Percentiles rank a stretch among this genome's conserved stretches.
phyloP scores from a whole-genome alignment of 2,329 filamentous ascomycete genomes.

The Colletotrichum ledebouriae region DNA sequence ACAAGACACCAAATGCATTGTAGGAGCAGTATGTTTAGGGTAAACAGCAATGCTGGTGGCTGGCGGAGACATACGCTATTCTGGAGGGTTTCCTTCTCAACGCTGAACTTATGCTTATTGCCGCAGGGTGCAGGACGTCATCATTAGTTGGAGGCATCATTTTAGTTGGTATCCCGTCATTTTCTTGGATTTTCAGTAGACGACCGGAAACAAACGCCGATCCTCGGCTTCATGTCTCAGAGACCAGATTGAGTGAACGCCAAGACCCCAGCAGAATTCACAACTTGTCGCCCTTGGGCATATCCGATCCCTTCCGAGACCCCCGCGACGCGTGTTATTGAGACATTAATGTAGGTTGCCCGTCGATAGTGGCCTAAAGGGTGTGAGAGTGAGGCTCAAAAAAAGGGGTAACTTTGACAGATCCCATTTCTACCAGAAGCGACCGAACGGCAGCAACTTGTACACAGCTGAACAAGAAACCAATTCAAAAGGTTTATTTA shows the following conservation, averaged over 20 bases:
- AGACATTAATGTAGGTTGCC: background rate
- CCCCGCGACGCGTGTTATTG: background rate
- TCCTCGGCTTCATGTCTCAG: constrained; percentile 18
- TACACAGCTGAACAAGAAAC: too few species aligned
- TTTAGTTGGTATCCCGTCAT: background rate
- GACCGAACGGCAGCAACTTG: too few species aligned
- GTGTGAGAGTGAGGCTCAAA: background rate
- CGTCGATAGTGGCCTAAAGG: constrained; percentile 6
- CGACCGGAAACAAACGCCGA: constrained; percentile 19
- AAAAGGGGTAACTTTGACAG: too few species aligned
- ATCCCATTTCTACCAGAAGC: too few species aligned
- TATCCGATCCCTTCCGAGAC: too few species aligned
- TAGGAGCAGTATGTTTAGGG: background rate
- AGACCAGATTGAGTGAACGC: background rate
- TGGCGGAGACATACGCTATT: background rate
- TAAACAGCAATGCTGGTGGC: constrained; percentile 13
- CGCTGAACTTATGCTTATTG: background rate
- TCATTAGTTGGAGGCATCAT: background rate
- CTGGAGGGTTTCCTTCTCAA: background rate
- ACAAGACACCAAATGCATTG: background rate
- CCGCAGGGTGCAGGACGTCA: background rate
- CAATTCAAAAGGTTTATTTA: too few species aligned
- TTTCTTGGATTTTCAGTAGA: background rate
- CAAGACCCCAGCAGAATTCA: background rate
- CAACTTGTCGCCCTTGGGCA: too few species aligned